Base-by-base conservation (phyloP, 371 early-diverging fungal genomes). In the Apophysomyces elegans region DNA sequence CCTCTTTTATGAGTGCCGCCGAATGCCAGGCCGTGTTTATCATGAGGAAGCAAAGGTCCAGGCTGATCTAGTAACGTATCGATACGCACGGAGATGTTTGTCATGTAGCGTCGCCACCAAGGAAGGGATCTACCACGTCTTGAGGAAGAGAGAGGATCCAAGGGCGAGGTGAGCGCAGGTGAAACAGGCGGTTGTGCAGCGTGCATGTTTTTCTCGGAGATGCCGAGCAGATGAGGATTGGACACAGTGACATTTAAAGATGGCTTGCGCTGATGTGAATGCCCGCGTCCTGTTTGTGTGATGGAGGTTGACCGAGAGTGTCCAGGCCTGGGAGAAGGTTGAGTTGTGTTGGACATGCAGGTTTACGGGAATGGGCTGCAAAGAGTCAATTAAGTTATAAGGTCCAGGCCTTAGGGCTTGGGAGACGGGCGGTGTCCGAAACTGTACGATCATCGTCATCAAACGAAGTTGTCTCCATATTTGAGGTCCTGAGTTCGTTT, bases 21-120 rank as follows among this genome's bases (percentile, higher is more conserved):
- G 68, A 82, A 82, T 0, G 79, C 82, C 43, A 46, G 44, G 5
- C 66, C 68, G 41, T 74, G 76, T 62, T 82, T 79, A 50, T 76
- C 67, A 14, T 79, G 82, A 13, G 82, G 82, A 54, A 82, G 65
- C 12, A 79, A 66, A 8, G 82, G 79, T 5, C 69, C 66, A 11
- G 77, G 54, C 26, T 74, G 75, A 35, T 70, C 68, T 32, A 79
- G 58, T 21, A 71, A 72, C 13, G 67, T 46, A 60, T 72, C 62
- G 4, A 75, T 36, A 44, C 57, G 63, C 7, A 50, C 56, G 18
- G 59, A 54, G 56, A 76, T 16, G 0, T 39, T 50, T 13, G 56
- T 59, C 41, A 62, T 18, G 45, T 61, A 67, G 45, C 43, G 47
- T 11, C 59, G 59, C 72, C 61, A 64, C 36, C 58, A 13, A 12